These are phyloP conservation scores for Moringa oleifera DNA, from an alignment of 345 rosid species.

Conservation along the genomic window DNA sequence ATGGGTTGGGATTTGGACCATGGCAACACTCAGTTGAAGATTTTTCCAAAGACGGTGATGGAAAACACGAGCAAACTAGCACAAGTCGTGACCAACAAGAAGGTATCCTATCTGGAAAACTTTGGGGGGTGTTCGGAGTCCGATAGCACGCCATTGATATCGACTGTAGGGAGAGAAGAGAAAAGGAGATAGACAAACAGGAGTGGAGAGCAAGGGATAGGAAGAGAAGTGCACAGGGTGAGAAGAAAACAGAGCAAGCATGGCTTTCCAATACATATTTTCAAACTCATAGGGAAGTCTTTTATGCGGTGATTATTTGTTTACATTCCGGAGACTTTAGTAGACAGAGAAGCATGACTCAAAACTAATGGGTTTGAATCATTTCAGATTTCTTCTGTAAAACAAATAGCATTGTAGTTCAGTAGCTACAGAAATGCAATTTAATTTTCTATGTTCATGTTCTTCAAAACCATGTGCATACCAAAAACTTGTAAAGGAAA, in stretches of 20 bases:
- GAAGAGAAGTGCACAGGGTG: background rate
- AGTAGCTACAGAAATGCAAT: background rate
- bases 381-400: background rate
- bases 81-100: slow-evolving; percentile 40
- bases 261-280: background rate
- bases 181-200: background rate
- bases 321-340: background rate
- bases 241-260: background rate
- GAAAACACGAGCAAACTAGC: slow-evolving; percentile 35
- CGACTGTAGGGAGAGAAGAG: background rate
- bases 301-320: background rate
- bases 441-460: background rate
- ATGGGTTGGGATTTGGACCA: slow-evolving; percentile 65
- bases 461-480: too few relatives aligned
- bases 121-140: slow-evolving; percentile 64
- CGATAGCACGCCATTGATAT: slow-evolving; percentile 48
- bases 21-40: slow-evolving; percentile 30
- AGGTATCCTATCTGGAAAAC: slow-evolving; percentile 54
- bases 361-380: background rate
- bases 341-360: background rate
- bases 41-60: slow-evolving; percentile 26
- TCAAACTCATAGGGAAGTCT: background rate
- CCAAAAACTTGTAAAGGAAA: too few relatives aligned
- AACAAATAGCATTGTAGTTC: background rate
- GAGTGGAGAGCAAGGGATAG: background rate